phyloP scores from a whole-genome alignment of 164 flowering plant species.

The Vitis riparia region DNA sequence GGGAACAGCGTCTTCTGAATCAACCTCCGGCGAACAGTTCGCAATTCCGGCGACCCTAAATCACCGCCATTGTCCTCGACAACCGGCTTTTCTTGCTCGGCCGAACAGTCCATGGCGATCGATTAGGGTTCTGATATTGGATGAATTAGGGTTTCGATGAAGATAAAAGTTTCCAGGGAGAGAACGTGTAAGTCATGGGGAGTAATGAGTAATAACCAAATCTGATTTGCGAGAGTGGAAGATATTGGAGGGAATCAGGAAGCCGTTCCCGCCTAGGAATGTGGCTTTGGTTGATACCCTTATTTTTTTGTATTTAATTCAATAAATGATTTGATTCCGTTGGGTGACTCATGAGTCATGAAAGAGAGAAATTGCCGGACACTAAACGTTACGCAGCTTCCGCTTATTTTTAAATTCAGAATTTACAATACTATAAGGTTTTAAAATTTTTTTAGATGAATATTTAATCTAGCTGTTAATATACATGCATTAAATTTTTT shows the following conservation, averaged over 20 bases:
- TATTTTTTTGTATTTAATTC: too few species aligned
- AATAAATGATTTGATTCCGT: too few species aligned
- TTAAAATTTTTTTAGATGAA: too few species aligned
- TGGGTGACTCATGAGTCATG: too few species aligned
- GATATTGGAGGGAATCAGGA: conserved; percentile 20
- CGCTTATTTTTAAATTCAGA: too few species aligned
- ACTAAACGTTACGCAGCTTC: too few species aligned
- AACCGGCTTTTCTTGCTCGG: conserved; percentile 13
- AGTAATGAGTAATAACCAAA: neutral
- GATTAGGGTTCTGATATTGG: neutral
- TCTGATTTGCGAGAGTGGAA: conserved; percentile 8
- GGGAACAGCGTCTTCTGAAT: conserved; percentile 58
- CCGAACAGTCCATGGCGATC: conserved; percentile 26
- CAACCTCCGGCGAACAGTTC: conserved; percentile 42
- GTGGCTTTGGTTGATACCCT: too few species aligned
- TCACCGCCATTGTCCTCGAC: conserved; percentile 2
- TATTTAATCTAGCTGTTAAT: too few species aligned
- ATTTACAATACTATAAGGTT: too few species aligned
- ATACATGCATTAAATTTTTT: too few species aligned
- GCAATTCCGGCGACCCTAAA: conserved; percentile 11
- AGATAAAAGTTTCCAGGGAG: conserved; percentile 6
- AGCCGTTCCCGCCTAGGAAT: conserved; percentile 25
- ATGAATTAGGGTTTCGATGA: conserved; percentile 14
- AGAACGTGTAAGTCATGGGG: neutral
- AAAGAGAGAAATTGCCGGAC: too few species aligned